phyloP scores from a whole-genome alignment of 129 eudicot species.

The Silybum marianum region DNA sequence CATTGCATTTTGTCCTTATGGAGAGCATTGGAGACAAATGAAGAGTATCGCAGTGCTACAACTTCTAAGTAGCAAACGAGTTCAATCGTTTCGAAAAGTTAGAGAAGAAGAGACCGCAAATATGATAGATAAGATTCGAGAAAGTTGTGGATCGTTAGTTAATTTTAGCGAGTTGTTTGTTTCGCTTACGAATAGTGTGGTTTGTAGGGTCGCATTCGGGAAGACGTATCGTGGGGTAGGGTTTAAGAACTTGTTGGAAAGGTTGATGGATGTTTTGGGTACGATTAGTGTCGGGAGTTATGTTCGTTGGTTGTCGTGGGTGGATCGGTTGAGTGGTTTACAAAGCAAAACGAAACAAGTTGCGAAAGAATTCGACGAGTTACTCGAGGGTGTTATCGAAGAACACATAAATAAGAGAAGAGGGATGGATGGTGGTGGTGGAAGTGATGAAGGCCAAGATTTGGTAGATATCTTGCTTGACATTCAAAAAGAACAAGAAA shows the following conservation, averaged over 20 bases:
- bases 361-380: constrained; percentile 28
- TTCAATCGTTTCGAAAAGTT: constrained; percentile 25
- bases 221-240: too few relatives aligned
- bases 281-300: constrained; percentile 20
- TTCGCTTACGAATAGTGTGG: constrained; percentile 9
- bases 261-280: not conserved
- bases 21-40: constrained; percentile 43
- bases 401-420: constrained; percentile 10
- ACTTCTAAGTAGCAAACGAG: constrained; percentile 27
- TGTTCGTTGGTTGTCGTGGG: constrained; percentile 39
- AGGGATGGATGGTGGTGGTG: not conserved
- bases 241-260: too few relatives aligned
- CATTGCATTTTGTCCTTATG: constrained; percentile 25
- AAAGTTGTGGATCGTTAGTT: constrained; percentile 13
- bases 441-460: constrained; percentile 5
- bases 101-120: constrained; percentile 31
- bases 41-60: constrained; percentile 23
- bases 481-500: constrained; percentile 8
- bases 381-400: constrained; percentile 28
- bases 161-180: constrained; percentile 10
- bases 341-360: not conserved
- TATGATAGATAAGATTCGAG: constrained; percentile 12
- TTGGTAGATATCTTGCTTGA: constrained; percentile 41
- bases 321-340: constrained; percentile 32
- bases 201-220: constrained; percentile 31